These are phyloP conservation scores for Thyridium curvatum DNA, from an alignment of 2,329 filamentous ascomycete genomes.

Conservation along the genomic window DNA sequence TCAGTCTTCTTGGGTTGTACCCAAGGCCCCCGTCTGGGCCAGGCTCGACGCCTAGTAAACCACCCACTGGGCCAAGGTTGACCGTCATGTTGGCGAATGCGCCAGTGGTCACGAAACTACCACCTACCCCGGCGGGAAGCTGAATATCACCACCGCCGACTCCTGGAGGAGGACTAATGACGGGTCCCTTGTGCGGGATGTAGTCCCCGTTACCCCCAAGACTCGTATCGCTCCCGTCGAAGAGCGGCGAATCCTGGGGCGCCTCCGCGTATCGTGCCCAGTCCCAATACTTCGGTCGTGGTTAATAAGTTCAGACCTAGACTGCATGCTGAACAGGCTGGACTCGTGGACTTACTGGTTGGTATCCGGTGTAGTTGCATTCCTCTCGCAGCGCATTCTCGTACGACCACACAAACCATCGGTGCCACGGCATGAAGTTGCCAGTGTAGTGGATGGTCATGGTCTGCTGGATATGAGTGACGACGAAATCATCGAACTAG, in stretches of 20 bases:
- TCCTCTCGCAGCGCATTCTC: slow-evolving; percentile 22
- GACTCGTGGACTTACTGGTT: slow-evolving; percentile 20
- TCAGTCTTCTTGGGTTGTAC: slow-evolving; percentile 28
- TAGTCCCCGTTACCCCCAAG: slow-evolving; percentile 38
- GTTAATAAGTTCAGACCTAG: too few relatives aligned
- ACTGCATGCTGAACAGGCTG: too few relatives aligned
- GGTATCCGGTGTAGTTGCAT: slow-evolving; percentile 17
- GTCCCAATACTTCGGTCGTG: slow-evolving; percentile 35
- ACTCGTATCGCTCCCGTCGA: slow-evolving; percentile 41
- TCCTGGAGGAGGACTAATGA: slow-evolving; percentile 18
- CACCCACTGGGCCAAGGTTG: slow-evolving; percentile 24
- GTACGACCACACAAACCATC: slow-evolving; percentile 23
- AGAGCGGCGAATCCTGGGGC: slow-evolving; percentile 38
- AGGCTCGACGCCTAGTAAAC: slow-evolving; percentile 8
- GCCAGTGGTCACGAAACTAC: slow-evolving; percentile 41
- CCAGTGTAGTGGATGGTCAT: slow-evolving; percentile 13
- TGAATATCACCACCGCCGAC: slow-evolving; percentile 14
- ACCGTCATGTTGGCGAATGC: slow-evolving; percentile 33
- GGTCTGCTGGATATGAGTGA: slow-evolving; percentile 10
- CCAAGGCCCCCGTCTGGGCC: slow-evolving; percentile 19
- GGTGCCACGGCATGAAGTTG: slow-evolving; percentile 27
- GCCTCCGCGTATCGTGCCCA: slow-evolving; percentile 39
- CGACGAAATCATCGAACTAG: slow-evolving; percentile 19
- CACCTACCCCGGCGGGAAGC: slow-evolving; percentile 38
- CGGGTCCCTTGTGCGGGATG: slow-evolving; percentile 20